Evolutionary conservation across 176 grass and related monocot genomes (phyloP).

Genomic region (Olyra latifolia): DNA sequence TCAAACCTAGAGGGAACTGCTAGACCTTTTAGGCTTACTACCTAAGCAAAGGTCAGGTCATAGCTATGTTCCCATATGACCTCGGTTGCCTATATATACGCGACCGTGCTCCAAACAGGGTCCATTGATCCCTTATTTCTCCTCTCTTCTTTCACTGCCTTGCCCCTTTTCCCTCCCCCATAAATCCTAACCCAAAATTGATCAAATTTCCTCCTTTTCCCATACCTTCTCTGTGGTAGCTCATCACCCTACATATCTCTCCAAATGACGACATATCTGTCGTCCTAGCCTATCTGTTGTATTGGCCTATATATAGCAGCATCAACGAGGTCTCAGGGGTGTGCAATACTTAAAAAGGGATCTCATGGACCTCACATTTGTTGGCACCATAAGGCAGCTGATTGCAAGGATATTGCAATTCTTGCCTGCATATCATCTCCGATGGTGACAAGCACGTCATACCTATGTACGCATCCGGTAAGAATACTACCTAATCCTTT

Average conservation of each 20-base stretch:
- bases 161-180: fast-evolving
- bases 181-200: background rate
- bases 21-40: too few species aligned
- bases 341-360: background rate
- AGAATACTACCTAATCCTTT: background rate
- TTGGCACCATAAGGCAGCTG: background rate
- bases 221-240: background rate
- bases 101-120: background rate
- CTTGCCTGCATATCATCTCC: background rate
- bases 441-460: background rate
- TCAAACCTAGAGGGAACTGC: too few species aligned
- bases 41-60: too few species aligned
- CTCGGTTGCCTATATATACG: background rate
- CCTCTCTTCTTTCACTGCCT: background rate
- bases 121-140: background rate
- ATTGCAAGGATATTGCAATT: background rate
- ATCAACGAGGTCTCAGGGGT: background rate
- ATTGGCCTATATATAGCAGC: too few species aligned
- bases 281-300: background rate
- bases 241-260: background rate
- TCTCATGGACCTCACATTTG: background rate
- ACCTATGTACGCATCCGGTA: background rate
- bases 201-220: too few species aligned
- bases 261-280: background rate
- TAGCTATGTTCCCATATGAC: background rate